A percentile compares a stretch with the other conserved stretches of the same genome.
Evolutionary conservation across 768 basidiomycete species (phyloP).

Genomic region (Sistotremastrum suecicum): DNA sequence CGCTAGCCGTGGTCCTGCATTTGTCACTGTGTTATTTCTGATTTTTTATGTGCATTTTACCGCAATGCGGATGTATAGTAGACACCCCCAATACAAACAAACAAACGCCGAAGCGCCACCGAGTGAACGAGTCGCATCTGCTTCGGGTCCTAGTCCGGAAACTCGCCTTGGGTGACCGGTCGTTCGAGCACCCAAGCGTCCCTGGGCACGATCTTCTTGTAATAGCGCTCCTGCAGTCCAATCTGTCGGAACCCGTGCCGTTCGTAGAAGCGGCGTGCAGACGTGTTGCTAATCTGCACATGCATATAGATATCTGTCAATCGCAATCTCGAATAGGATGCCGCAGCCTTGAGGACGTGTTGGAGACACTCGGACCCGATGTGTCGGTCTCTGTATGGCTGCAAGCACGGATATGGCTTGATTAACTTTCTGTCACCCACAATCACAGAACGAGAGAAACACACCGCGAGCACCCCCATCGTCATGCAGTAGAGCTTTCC

Average conservation of each 20-base stretch:
- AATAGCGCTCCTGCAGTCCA: slow-evolving; percentile 57
- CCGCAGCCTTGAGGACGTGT: slow-evolving; percentile 50
- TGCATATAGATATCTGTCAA: slow-evolving; percentile 69
- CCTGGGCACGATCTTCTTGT: slow-evolving; percentile 76
- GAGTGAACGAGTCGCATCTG: too few species aligned
- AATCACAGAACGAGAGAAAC: slow-evolving; percentile 11
- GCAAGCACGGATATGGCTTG: slow-evolving; percentile 1
- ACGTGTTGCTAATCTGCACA: slow-evolving; percentile 71
- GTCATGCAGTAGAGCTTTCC: slow-evolving; percentile 75
- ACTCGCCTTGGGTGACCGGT: slow-evolving; percentile 14
- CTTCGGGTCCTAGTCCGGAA: too few species aligned
- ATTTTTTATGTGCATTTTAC: too few species aligned
- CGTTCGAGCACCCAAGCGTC: slow-evolving; percentile 83
- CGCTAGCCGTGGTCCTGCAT: background rate
- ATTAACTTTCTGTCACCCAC: background rate
- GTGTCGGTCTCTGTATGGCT: slow-evolving; percentile 78
- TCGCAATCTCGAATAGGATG: slow-evolving; percentile 35
- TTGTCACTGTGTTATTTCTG: background rate
- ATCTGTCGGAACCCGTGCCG: slow-evolving; percentile 65
- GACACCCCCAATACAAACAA: too few species aligned
- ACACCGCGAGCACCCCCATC: slow-evolving; percentile 79
- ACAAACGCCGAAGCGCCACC: too few species aligned
- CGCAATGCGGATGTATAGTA: too few species aligned
- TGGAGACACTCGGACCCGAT: slow-evolving; percentile 63
- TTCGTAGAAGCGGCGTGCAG: slow-evolving; percentile 74